Percentiles rank a stretch among this genome's conserved stretches.
Conservation (phyloP, 2,329 filamentous ascomycete species). For the Fusarium sp. region DNA sequence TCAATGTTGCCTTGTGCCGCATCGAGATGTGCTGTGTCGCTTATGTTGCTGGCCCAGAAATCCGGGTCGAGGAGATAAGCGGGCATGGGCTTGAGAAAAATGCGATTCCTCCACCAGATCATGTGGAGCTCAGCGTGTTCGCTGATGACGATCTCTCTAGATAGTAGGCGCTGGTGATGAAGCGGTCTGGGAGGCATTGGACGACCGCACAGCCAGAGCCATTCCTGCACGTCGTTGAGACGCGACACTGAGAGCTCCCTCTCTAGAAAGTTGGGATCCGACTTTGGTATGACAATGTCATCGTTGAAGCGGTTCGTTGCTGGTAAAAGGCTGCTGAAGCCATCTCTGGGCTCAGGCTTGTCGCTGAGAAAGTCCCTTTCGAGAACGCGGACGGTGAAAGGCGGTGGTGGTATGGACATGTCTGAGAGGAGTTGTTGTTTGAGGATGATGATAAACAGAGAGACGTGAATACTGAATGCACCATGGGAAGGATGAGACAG, state of each 20-base stretch:
- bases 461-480: not conserved
- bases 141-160: slow-evolving; percentile 49
- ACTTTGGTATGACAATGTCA: slow-evolving; percentile 24
- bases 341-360: not conserved
- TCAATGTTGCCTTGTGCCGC: slow-evolving; percentile 16
- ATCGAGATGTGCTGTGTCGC: slow-evolving; percentile 28
- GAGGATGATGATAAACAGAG: not conserved
- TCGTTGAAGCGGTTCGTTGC: slow-evolving; percentile 27
- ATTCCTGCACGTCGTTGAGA: slow-evolving; percentile 28
- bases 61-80: slow-evolving; percentile 49
- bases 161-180: slow-evolving; percentile 49
- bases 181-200: slow-evolving; percentile 50
- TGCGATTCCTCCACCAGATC: slow-evolving; percentile 51
- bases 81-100: slow-evolving; percentile 54
- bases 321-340: slow-evolving; percentile 14
- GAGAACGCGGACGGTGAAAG: slow-evolving; percentile 21
- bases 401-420: slow-evolving; percentile 24
- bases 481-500: not conserved
- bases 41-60: slow-evolving; percentile 50
- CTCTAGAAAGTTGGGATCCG: slow-evolving; percentile 30
- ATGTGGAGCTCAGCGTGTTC: slow-evolving; percentile 53
- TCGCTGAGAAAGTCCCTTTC: slow-evolving; percentile 1
- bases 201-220: slow-evolving; percentile 39
- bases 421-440: not conserved
- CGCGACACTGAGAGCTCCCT: slow-evolving; percentile 28